Evolutionary conservation across 192 early-diverging fungal genomes (phyloP).

Genomic region (Rhizophagus sp.): DNA sequence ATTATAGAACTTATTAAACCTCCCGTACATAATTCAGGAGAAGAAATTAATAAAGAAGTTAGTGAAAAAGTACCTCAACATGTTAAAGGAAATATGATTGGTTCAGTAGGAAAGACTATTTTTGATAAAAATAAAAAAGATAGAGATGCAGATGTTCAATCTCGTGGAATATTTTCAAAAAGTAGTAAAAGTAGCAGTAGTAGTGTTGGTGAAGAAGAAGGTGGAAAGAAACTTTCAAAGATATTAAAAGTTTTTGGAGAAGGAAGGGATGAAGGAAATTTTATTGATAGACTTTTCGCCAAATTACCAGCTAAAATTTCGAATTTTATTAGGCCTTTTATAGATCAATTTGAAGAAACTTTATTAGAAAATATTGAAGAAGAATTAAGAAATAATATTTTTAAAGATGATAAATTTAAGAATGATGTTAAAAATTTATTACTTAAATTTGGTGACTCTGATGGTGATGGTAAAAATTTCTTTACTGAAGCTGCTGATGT

Average conservation of each 20-base stretch:
- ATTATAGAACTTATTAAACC: slow-evolving; percentile 20
- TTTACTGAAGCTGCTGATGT: background rate
- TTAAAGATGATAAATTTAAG: background rate
- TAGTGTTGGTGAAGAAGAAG: background rate
- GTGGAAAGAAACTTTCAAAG: background rate
- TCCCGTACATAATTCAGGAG: background rate
- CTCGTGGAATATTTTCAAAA: background rate
- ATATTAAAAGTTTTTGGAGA: background rate
- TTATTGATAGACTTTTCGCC: background rate
- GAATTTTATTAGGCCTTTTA: background rate
- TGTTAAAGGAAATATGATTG: background rate
- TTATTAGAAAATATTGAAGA: background rate
- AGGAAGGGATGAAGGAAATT: background rate
- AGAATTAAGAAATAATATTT: background rate
- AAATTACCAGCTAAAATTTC: background rate
- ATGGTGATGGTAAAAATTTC: background rate
- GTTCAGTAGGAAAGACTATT: background rate
- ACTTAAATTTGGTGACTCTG: background rate
- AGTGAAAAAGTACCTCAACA: background rate
- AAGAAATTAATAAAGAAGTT: slow-evolving; percentile 19
- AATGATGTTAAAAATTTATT: background rate
- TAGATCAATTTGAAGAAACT: background rate
- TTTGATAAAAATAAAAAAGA: background rate
- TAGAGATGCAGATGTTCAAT: background rate
- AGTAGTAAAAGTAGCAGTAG: background rate